Evolutionary conservation across 305 asterid species (phyloP).

Genomic region (Solanum hybrid): DNA sequence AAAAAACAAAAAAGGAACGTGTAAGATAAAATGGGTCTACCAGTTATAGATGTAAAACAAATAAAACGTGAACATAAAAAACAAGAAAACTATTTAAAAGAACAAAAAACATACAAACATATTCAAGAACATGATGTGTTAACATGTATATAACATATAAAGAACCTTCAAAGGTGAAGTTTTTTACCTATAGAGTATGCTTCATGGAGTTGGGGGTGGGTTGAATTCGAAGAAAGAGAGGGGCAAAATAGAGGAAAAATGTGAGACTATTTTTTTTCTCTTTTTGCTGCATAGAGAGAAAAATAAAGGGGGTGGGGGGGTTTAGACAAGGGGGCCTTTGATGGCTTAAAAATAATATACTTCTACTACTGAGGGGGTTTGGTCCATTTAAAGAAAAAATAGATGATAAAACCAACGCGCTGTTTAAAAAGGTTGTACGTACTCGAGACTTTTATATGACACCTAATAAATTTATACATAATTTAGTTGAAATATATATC

Average conservation of each 20-base stretch:
- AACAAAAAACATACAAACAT: background rate
- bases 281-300: constrained; percentile 5
- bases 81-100: background rate
- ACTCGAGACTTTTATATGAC: background rate
- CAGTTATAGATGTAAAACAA: constrained; percentile 24
- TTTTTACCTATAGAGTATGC: constrained; percentile 15
- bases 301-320: background rate
- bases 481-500: background rate
- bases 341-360: background rate
- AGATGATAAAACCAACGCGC: constrained; percentile 1
- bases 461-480: background rate
- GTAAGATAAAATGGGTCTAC: constrained; percentile 28
- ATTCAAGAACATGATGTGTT: constrained; percentile 2
- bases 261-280: constrained; percentile 6
- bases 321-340: background rate
- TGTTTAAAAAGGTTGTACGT: background rate
- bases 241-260: constrained; percentile 7
- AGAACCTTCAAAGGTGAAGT: constrained; percentile 10
- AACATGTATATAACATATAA: constrained; percentile 5
- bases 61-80: constrained; percentile 23
- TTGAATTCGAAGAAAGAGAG: constrained; percentile 22
- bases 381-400: background rate
- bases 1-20: constrained; percentile 12
- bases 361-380: background rate
- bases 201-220: constrained; percentile 11